Percentiles rank a stretch among this genome's conserved stretches.
phyloP scores from a whole-genome alignment of 139 green algal genomes.

The Chlorella sp. region DNA sequence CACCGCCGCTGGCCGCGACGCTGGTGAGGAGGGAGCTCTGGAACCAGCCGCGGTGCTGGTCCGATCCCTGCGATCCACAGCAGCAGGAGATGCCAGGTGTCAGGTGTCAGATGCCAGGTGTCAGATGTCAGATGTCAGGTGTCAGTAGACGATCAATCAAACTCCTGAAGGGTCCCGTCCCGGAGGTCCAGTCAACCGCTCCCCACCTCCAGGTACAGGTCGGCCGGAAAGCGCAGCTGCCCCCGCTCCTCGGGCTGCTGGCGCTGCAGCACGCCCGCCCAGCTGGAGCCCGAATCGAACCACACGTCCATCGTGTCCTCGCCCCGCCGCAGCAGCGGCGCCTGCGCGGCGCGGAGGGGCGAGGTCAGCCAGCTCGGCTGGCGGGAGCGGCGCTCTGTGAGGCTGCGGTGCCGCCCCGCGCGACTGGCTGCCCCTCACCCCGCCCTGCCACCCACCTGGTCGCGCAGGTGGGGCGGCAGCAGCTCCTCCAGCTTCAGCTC shows the following conservation, averaged over 20 bases:
- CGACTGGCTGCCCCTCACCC: no score
- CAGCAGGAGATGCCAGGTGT: no score
- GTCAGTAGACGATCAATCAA: no score
- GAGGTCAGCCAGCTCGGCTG: no score
- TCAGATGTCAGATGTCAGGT: no score
- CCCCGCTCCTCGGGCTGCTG: no score
- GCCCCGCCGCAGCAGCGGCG: constrained; percentile 68
- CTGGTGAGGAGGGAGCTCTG: constrained; percentile 93
- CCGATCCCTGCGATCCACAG: constrained; percentile 81
- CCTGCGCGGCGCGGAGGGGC: constrained; percentile 39
- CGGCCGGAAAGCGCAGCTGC: constrained; percentile 83
- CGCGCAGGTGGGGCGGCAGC: constrained; percentile 71
- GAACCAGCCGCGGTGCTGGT: constrained; percentile 99
- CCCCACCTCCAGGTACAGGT: constrained; percentile 94
- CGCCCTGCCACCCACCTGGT: constrained; percentile 16
- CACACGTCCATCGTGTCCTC: constrained; percentile 99
- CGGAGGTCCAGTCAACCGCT: background rate
- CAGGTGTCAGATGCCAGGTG: no score
- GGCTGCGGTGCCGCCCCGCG: no score
- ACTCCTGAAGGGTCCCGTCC: no score
- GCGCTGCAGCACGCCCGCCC: constrained; percentile 83
- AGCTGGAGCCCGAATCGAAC: constrained; percentile 97
- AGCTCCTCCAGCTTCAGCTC: constrained; percentile 76
- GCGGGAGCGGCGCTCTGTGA: no score
- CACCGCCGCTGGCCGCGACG: constrained; percentile 83